Evolutionary conservation across 805 yeast genomes (phyloP).

Genomic region (Saccharomycopsis sp.): DNA sequence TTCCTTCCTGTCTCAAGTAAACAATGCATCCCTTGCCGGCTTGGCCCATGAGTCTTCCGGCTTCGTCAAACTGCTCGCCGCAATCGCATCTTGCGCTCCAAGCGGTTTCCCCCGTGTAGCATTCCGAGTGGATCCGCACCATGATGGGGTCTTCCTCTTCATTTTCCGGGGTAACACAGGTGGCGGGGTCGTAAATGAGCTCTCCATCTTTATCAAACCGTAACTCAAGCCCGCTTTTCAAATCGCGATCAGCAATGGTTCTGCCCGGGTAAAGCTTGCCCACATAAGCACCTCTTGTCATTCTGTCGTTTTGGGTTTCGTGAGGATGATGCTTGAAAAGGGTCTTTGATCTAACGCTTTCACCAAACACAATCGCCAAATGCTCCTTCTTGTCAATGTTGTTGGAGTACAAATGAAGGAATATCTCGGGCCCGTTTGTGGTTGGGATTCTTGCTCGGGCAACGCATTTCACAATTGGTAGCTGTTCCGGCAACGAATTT

Average conservation of each 20-base stretch:
- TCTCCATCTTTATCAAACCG: conserved; percentile 35
- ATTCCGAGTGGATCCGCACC: conserved; percentile 91
- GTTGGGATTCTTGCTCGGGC: conserved; percentile 88
- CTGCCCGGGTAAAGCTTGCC: conserved; percentile 90
- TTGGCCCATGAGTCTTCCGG: conserved; percentile 85
- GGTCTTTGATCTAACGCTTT: conserved; percentile 70
- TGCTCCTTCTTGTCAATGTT: conserved; percentile 88
- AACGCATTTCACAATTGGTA: conserved; percentile 63
- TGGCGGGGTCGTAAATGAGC: conserved; percentile 24
- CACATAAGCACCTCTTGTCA: conserved; percentile 97
- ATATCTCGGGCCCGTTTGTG: conserved; percentile 88
- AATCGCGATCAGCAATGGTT: conserved; percentile 54
- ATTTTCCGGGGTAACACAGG: conserved; percentile 22
- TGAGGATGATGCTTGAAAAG: conserved; percentile 51
- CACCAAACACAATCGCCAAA: conserved; percentile 94
- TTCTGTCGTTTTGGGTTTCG: conserved; percentile 85
- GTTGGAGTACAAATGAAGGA: conserved; percentile 80
- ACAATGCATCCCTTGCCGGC: conserved; percentile 91
- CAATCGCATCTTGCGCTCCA: conserved; percentile 99
- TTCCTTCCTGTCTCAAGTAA: conserved; percentile 93
- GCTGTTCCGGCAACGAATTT: conserved; percentile 17
- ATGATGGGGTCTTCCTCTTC: conserved; percentile 40
- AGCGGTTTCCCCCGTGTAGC: conserved; percentile 98
- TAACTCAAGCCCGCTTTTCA: conserved; percentile 30
- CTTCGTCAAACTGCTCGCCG: conserved; percentile 98